Evolutionary conservation across 2,329 filamentous ascomycete species (phyloP), one percentile per base, ranked within the genome.

Genomic region (Amphichorda felina): DNA sequence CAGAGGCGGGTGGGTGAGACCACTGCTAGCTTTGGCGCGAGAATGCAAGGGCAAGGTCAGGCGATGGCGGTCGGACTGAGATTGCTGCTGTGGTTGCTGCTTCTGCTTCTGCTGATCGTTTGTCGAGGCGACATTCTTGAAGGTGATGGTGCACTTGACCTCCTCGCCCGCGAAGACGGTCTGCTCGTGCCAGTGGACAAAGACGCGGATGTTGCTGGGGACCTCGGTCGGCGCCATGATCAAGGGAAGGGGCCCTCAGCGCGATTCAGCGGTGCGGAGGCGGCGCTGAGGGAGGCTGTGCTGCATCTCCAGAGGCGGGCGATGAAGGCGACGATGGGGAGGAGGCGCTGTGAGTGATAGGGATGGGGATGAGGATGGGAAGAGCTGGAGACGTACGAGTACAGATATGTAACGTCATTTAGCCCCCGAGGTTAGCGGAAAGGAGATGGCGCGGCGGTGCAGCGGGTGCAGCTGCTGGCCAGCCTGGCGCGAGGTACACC

Each of bases 91-190:
- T 21, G 50, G 38, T 34, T 43, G 42, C 32, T 44, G 45, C 19
- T 44, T 41, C 32, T 39, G 43, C 38, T 44, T 52, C 33, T 52
- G 41, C 38, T 60, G 57, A 31, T 44, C 53, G 25, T 56, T 44
- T 27, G 60, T 62, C 34, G 71, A 53, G 29, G 75, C 70, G 43
- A 88, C 72, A 56, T 98, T 98, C 61, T 82, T 89, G 64, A 98
- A 98, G 34, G 85, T 95, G 57, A 98, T 94, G 46, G 80, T 87
- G 61, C 91, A 96, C 63, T 88, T 84, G 52, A 96, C 75, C 53
- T 94, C 82, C 67, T 98, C 91, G 59, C 91, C 91, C 38, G 91
- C 85, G 62, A 96, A 98, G 50, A 98, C 85, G 42, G 84, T 88
- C 57, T 89, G 79, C 54, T 94, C 84, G 57, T 86, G 82, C 83